Percentiles rank a stretch among this genome's conserved stretches.
These are phyloP conservation scores for Malus orientalis DNA, from an alignment of 306 rosid species.

Conservation along the genomic window DNA sequence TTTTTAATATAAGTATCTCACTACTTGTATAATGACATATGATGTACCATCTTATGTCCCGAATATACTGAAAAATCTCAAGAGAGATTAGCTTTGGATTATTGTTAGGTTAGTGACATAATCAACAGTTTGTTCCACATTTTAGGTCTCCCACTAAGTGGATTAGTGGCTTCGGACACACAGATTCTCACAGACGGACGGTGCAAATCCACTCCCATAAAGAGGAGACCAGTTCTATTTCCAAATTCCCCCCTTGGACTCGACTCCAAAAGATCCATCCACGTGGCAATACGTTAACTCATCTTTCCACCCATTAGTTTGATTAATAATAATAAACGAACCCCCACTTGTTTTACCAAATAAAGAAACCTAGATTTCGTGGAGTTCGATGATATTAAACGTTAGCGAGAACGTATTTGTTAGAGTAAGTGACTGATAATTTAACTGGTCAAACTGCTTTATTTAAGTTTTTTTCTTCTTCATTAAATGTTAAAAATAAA, in stretches of 20 bases:
- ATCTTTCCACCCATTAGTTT: not conserved
- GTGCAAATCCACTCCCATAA: slow-evolving; percentile 23
- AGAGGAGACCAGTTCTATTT: slow-evolving; percentile 21
- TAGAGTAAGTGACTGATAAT: no score
- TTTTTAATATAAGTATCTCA: no score
- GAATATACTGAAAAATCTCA: no score
- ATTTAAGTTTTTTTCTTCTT: no score
- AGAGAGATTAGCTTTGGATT: not conserved
- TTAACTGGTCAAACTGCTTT: no score
- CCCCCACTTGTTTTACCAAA: no score
- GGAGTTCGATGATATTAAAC: no score
- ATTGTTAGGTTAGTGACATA: not conserved
- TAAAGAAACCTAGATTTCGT: no score
- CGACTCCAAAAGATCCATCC: not conserved
- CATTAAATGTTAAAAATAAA: no score
- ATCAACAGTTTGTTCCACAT: not conserved
- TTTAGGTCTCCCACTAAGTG: slow-evolving; percentile 18
- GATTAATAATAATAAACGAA: not conserved
- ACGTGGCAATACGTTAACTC: not conserved
- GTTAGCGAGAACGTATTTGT: no score
- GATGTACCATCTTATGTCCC: no score
- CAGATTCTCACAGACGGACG: slow-evolving; percentile 29
- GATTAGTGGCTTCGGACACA: slow-evolving; percentile 22
- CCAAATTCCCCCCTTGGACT: slow-evolving; percentile 21
- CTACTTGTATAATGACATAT: no score